Conservation (phyloP, 192 early-diverging fungal species). For the Rhizophagus clarus region DNA sequence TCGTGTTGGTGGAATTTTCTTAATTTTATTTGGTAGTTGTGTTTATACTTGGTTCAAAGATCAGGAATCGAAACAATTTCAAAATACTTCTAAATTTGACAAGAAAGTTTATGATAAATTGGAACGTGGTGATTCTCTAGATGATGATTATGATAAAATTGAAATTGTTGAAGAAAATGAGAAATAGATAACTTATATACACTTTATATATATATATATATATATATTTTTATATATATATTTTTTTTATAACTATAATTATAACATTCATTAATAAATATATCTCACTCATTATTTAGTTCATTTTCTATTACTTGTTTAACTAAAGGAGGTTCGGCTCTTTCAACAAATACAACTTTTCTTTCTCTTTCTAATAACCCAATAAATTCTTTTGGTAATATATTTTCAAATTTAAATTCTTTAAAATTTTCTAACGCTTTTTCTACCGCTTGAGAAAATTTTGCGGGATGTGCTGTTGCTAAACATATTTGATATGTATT, state of each 20-base stretch:
- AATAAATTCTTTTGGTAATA: conserved; percentile 69
- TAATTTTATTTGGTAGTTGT: conserved; percentile 41
- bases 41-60: conserved; percentile 45
- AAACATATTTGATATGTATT: conserved; percentile 58
- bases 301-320: conserved; percentile 58
- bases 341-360: conserved; percentile 55
- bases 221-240: no score
- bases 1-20: conserved; percentile 38
- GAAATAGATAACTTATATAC: background rate
- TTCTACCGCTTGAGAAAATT: conserved; percentile 92
- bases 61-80: conserved; percentile 13
- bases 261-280: background rate
- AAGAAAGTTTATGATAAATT: background rate
- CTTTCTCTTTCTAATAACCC: conserved; percentile 72
- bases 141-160: background rate
- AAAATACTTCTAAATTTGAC: background rate
- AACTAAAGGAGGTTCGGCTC: conserved; percentile 52
- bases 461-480: conserved; percentile 94
- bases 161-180: background rate
- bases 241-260: no score
- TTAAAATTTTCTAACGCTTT: conserved; percentile 60
- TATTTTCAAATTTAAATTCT: conserved; percentile 58
- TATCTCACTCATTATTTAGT: conserved; percentile 40
- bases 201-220: no score
- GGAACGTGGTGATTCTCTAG: background rate